Conservation (phyloP, 1,139 yeast species). For the Pneumocystis wakefieldiae region DNA sequence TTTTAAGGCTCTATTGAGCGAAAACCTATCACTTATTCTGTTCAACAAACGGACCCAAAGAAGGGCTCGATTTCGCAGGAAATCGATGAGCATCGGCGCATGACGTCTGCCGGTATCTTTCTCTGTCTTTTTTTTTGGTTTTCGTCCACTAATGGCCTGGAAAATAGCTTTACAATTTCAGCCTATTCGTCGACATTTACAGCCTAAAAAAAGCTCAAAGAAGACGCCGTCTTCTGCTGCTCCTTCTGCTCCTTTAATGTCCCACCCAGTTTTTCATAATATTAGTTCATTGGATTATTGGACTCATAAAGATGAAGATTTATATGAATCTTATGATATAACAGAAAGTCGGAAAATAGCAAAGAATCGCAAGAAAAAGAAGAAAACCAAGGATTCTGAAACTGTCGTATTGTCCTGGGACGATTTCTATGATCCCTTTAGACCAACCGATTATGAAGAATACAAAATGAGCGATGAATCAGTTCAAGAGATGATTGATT, state of each 20-base stretch:
- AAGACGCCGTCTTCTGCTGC: not conserved
- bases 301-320: not conserved
- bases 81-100: not conserved
- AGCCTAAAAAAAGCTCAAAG: not conserved
- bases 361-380: not conserved
- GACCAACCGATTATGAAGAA: constrained; percentile 14
- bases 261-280: not conserved
- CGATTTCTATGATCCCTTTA: constrained; percentile 13
- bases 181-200: not conserved
- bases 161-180: not conserved
- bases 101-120: not conserved
- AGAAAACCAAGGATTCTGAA: not conserved
- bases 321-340: not conserved
- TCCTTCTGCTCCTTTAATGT: not conserved
- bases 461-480: constrained; percentile 14
- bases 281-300: not conserved
- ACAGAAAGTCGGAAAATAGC: not conserved
- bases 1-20: not conserved
- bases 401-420: constrained; percentile 10
- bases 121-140: not conserved
- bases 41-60: not conserved
- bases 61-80: not conserved
- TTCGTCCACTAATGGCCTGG: not conserved
- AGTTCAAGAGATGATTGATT: constrained; percentile 14
- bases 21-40: not conserved